Evolutionary conservation across 257 asterid species (phyloP).

Genomic region (Mentha longifolia): DNA sequence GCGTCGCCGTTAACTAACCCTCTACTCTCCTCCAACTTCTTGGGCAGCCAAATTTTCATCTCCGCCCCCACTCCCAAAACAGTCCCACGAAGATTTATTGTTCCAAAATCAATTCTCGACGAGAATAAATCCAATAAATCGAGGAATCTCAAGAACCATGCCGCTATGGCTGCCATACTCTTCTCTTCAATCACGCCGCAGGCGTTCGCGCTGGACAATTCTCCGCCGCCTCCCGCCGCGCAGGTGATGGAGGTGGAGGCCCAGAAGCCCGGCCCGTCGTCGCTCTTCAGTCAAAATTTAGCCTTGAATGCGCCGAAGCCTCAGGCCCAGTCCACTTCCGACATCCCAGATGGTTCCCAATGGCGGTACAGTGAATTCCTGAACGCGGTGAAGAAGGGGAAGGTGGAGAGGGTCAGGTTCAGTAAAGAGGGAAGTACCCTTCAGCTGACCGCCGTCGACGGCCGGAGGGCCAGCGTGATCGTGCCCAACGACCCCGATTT

Average conservation of each 20-base stretch:
- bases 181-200: conserved; percentile 74
- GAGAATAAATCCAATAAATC: conserved; percentile 40
- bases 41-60: conserved; percentile 60
- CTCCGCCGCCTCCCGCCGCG: conserved; percentile 56
- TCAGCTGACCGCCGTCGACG: conserved; percentile 92
- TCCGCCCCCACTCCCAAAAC: conserved; percentile 80
- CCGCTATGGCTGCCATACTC: conserved; percentile 76
- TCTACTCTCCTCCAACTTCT: conserved; percentile 60
- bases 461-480: conserved; percentile 77
- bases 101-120: conserved; percentile 55
- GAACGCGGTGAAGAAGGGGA: conserved; percentile 96
- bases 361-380: conserved; percentile 97
- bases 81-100: conserved; percentile 48
- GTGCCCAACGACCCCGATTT: conserved; percentile 97
- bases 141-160: conserved; percentile 51
- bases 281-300: conserved; percentile 73
- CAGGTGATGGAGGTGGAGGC: conserved; percentile 70
- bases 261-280: conserved; percentile 51
- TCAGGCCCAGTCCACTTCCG: conserved; percentile 61
- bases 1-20: conserved; percentile 56
- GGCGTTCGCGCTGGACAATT: conserved; percentile 66
- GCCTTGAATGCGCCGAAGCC: conserved; percentile 85
- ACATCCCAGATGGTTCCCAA: conserved; percentile 82
- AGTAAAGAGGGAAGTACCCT: conserved; percentile 88
- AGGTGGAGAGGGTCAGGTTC: conserved; percentile 91